These are phyloP conservation scores for Eucalyptus caleyi DNA, from an alignment of 345 rosid species.

Conservation along the genomic window DNA sequence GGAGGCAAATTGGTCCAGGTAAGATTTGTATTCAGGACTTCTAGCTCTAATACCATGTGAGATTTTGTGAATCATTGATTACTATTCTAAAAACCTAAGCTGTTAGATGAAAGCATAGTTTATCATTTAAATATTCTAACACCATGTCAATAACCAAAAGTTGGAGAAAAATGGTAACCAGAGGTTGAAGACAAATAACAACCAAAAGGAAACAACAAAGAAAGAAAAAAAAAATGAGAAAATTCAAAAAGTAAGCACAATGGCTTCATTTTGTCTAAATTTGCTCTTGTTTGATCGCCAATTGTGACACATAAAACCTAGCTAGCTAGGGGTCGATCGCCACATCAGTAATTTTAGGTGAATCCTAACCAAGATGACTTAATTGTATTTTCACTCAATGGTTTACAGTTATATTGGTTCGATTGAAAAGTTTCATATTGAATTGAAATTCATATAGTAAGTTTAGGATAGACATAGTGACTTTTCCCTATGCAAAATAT, in stretches of 20 bases:
- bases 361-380: background rate
- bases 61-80: too few relatives aligned
- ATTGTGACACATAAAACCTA: background rate
- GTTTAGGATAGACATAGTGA: background rate
- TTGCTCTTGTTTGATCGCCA: background rate
- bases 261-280: background rate
- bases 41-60: too few relatives aligned
- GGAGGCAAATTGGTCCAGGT: too few relatives aligned
- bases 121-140: too few relatives aligned
- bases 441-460: too few relatives aligned
- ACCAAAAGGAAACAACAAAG: background rate
- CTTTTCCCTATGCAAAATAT: background rate
- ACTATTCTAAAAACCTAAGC: too few relatives aligned
- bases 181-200: background rate
- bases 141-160: background rate
- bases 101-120: too few relatives aligned
- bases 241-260: background rate
- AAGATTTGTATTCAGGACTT: too few relatives aligned
- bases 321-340: background rate
- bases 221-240: too few relatives aligned
- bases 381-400: background rate
- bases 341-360: rapidly evolving
- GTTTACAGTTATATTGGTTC: too few relatives aligned
- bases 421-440: background rate
- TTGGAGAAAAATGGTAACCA: background rate